phyloP scores from a whole-genome alignment of 495 filamentous ascomycete species.

The Amniculicola lignicola region DNA sequence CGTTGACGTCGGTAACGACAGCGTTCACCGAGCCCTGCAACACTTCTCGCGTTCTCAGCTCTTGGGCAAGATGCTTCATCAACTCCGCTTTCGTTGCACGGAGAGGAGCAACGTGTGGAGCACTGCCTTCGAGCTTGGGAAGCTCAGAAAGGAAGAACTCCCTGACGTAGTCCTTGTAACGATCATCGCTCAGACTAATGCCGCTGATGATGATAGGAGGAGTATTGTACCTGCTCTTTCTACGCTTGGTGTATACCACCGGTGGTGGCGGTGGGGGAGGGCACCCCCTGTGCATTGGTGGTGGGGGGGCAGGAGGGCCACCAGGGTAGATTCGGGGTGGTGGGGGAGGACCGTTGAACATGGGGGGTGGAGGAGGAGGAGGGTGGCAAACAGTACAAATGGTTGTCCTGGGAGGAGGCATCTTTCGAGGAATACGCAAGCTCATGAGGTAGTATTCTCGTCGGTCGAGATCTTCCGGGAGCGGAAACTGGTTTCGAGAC shows the following conservation, averaged over 20 bases:
- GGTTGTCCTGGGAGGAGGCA: neutral
- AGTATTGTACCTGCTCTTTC: neutral
- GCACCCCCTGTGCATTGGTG: neutral
- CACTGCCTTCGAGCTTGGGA: neutral
- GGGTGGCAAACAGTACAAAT: constrained; percentile 16
- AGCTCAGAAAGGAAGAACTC: constrained; percentile 25
- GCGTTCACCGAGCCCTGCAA: constrained; percentile 13
- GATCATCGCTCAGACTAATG: constrained; percentile 11
- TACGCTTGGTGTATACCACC: neutral
- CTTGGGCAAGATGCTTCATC: constrained; percentile 18
- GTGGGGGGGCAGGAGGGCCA: neutral
- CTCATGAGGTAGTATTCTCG: constrained; percentile 22
- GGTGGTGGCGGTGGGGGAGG: constrained; percentile 9
- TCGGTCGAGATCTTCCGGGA: constrained; percentile 7
- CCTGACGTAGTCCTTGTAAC: constrained; percentile 7
- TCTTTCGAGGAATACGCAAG: neutral
- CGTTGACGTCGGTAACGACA: constrained; percentile 9
- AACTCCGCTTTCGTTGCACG: constrained; percentile 7
- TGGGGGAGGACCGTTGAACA: neutral
- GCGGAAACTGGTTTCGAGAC: neutral
- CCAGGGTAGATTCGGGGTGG: neutral
- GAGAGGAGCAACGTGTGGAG: neutral
- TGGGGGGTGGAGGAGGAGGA: constrained; percentile 12
- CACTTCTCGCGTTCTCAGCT: constrained; percentile 10
- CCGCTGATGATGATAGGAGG: neutral